phyloP scores from a whole-genome alignment of 129 eudicot genomes.

The Centella asiatica region DNA sequence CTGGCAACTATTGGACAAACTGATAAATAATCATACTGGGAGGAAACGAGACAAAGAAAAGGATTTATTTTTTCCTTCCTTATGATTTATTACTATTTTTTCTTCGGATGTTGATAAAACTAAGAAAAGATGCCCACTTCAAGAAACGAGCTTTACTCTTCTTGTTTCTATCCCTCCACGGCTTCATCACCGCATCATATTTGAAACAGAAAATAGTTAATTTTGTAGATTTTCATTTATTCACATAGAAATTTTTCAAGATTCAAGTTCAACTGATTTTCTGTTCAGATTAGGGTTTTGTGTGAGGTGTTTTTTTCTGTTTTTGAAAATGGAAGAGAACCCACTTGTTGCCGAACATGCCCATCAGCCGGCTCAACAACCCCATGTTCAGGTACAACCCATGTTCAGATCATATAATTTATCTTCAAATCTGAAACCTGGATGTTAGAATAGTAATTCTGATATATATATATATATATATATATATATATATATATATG shows the following conservation, averaged over 20 bases:
- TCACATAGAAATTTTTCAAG: neutral
- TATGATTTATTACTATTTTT: no score
- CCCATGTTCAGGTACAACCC: constrained; percentile 10
- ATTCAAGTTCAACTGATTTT: neutral
- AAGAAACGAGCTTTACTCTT: constrained; percentile 6
- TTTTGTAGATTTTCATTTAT: neutral
- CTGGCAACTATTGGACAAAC: neutral
- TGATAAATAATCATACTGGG: no score
- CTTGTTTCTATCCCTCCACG: neutral
- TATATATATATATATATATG: neutral
- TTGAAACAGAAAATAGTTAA: neutral
- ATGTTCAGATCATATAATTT: constrained; percentile 5
- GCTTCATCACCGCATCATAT: constrained; percentile 1
- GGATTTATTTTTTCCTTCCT: no score
- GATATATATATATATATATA: neutral
- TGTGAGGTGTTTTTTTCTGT: neutral
- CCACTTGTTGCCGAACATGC: neutral
- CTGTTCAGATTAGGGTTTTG: neutral
- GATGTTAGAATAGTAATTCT: neutral
- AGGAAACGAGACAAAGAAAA: no score
- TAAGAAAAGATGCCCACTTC: no score
- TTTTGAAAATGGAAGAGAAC: constrained; percentile 9
- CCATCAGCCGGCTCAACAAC: constrained; percentile 6
- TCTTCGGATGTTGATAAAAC: neutral
- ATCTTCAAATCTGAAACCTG: neutral